These are phyloP conservation scores for Globisporangium barbulae DNA, from an alignment of 352 stramenopile species.

Conservation along the genomic window DNA sequence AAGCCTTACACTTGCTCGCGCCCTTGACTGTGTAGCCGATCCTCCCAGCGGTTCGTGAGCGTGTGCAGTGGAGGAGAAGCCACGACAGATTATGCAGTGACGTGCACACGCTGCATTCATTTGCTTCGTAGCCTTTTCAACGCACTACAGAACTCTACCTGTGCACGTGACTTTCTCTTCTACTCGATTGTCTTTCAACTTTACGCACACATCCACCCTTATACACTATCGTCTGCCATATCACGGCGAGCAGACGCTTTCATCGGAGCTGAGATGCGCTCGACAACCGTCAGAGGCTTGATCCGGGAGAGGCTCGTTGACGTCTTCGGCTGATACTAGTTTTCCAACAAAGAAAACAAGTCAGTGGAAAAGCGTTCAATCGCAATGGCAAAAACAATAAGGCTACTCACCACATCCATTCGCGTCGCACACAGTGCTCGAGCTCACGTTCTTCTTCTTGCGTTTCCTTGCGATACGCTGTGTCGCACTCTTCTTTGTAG, in stretches of 20 bases:
- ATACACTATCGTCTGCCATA: too few species aligned
- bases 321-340: not conserved
- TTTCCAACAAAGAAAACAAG: not conserved
- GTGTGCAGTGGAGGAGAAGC: too few species aligned
- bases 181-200: too few species aligned
- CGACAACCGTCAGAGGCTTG: not conserved
- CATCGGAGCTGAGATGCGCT: not conserved
- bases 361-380: not conserved
- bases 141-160: not conserved
- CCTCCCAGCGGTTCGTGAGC: too few species aligned
- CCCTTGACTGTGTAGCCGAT: too few species aligned
- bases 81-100: too few species aligned
- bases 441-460: not conserved
- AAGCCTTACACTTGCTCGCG: too few species aligned
- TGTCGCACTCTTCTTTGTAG: not conserved
- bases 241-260: not conserved
- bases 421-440: not conserved
- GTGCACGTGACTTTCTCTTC: not conserved
- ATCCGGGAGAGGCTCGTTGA: not conserved
- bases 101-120: too few species aligned
- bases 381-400: not conserved
- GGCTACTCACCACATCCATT: not conserved
- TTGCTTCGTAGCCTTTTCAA: too few species aligned
- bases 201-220: too few species aligned
- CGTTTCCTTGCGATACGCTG: not conserved